Evolutionary conservation across 2,329 filamentous ascomycete species (phyloP).

Genomic region (Calonectria naviculata): DNA sequence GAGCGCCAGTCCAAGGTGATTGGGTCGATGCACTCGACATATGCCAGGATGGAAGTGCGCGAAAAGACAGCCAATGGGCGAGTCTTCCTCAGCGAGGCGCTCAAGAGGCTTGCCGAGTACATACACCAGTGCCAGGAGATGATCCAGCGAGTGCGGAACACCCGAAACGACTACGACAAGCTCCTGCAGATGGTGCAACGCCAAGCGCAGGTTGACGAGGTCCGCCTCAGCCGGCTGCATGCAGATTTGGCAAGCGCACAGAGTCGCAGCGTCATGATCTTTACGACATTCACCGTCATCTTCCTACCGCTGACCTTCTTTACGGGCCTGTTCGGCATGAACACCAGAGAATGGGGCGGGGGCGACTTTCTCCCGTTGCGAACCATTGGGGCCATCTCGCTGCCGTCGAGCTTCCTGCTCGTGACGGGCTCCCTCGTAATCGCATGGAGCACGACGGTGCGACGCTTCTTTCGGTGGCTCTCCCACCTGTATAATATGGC

Average conservation of each 20-base stretch:
- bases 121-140: conserved; percentile 65
- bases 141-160: conserved; percentile 66
- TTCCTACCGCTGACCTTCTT: conserved; percentile 74
- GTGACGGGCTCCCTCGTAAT: conserved; percentile 63
- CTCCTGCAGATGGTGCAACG: conserved; percentile 75
- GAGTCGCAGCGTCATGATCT: conserved; percentile 73
- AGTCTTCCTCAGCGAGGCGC: conserved; percentile 63
- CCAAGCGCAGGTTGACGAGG: conserved; percentile 74
- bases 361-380: conserved; percentile 55
- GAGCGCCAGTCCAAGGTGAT: conserved; percentile 66
- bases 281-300: conserved; percentile 72
- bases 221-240: conserved; percentile 70
- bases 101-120: conserved; percentile 66
- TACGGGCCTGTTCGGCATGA: conserved; percentile 74
- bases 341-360: conserved; percentile 69
- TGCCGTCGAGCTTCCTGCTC: conserved; percentile 60
- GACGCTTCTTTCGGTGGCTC: conserved; percentile 43
- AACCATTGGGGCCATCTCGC: conserved; percentile 59
- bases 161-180: conserved; percentile 72
- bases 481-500: conserved; percentile 22
- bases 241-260: conserved; percentile 72
- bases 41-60: conserved; percentile 53
- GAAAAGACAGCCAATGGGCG: conserved; percentile 58
- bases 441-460: conserved; percentile 64
- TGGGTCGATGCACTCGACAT: conserved; percentile 57